Percentiles rank a stretch among this genome's conserved stretches.
These are phyloP conservation scores for Ceratocystis ficicola DNA, from an alignment of 2,329 filamentous ascomycete species.

Conservation along the genomic window DNA sequence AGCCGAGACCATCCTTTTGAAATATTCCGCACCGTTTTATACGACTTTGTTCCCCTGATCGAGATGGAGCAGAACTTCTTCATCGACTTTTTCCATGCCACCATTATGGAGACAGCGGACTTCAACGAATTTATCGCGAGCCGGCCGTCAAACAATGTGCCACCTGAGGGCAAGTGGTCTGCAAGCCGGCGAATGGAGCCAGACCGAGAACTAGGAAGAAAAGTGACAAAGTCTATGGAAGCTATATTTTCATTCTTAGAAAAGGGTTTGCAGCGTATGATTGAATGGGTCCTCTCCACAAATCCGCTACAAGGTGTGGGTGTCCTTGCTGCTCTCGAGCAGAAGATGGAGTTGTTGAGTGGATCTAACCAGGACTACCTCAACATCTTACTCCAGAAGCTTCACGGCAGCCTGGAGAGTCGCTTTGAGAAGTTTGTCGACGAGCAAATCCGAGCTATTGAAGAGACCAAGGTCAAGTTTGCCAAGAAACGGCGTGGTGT, in stretches of 20 bases:
- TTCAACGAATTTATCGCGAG: constrained; percentile 69
- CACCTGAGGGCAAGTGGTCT: constrained; percentile 23
- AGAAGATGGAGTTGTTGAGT: constrained; percentile 63
- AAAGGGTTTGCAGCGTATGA: constrained; percentile 61
- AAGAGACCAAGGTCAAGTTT: constrained; percentile 89
- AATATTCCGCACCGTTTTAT: constrained; percentile 65
- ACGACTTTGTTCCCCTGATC: constrained; percentile 71
- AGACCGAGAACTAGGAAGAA: constrained; percentile 72
- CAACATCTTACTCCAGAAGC: constrained; percentile 63
- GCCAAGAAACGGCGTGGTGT: constrained; percentile 97
- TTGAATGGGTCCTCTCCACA: constrained; percentile 69
- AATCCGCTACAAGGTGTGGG: constrained; percentile 86
- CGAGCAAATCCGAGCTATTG: constrained; percentile 87
- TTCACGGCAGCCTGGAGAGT: constrained; percentile 60
- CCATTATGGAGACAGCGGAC: constrained; percentile 68
- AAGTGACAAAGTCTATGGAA: constrained; percentile 78
- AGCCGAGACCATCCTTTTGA: constrained; percentile 64
- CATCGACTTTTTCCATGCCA: constrained; percentile 91
- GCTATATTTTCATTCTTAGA: constrained; percentile 75
- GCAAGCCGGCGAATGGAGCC: constrained; percentile 56
- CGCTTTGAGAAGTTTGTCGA: constrained; percentile 84
- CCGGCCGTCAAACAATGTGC: constrained; percentile 21
- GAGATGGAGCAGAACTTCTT: constrained; percentile 95
- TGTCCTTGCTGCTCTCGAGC: constrained; percentile 67
- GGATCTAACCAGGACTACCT: constrained; percentile 92